A percentile compares a stretch with the other conserved stretches of the same genome.
Conservation (phyloP, 331 rosid genomes). For the Malus hybrid region DNA sequence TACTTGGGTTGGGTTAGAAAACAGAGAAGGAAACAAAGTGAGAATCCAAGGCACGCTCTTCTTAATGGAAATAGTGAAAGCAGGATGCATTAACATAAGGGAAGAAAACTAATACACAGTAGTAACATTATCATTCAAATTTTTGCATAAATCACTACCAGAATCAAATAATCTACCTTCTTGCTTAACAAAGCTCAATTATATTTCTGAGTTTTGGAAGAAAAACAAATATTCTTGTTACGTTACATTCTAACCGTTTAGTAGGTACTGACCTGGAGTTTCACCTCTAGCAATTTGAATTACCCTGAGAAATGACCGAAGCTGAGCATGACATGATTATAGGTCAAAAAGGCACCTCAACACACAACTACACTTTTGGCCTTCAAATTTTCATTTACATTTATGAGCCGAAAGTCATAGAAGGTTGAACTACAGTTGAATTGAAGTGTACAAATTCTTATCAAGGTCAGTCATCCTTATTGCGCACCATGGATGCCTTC, state of each 20-base stretch:
- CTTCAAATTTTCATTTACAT: background rate
- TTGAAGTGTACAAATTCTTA: background rate
- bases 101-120: background rate
- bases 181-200: background rate
- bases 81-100: background rate
- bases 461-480: slow-evolving; percentile 25
- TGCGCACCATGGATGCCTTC: slow-evolving; percentile 55
- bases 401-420: background rate
- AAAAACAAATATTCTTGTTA: background rate
- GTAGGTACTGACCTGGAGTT: background rate
- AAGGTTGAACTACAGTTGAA: background rate
- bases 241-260: background rate
- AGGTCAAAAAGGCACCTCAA: background rate
- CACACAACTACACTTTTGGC: background rate
- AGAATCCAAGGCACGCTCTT: too few relatives aligned
- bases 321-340: background rate
- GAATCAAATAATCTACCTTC: background rate
- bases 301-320: background rate
- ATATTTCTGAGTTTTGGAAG: background rate
- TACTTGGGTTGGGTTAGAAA: too few relatives aligned
- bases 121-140: background rate
- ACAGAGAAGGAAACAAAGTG: too few relatives aligned
- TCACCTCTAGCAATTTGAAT: background rate
- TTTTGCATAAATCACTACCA: background rate
- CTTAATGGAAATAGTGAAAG: too few relatives aligned